phyloP scores from a whole-genome alignment of 306 rosid genomes.

The Acacia crassicarpa region DNA sequence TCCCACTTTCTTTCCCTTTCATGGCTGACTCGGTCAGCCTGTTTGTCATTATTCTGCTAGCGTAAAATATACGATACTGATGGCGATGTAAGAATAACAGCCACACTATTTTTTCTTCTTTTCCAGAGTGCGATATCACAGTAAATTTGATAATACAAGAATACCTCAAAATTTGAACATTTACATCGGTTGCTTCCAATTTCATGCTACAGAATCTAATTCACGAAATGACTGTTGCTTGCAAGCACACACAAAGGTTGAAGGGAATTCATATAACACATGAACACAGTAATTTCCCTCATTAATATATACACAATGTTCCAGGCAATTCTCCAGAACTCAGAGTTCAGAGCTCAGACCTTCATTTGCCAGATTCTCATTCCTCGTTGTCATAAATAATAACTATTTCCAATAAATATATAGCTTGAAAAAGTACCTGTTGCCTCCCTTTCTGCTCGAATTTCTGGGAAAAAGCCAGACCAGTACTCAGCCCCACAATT shows the following conservation, averaged over 20 bases:
- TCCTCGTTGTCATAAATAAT: background rate
- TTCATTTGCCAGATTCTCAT: background rate
- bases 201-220: slow-evolving; percentile 1
- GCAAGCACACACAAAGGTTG: background rate
- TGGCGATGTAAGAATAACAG: too few species aligned
- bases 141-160: background rate
- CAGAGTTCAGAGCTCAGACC: background rate
- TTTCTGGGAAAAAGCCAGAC: slow-evolving; percentile 10
- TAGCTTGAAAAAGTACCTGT: background rate
- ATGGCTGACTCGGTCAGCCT: too few species aligned
- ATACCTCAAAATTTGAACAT: background rate
- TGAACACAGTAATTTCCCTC: background rate
- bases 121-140: too few species aligned
- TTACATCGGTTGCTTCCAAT: background rate
- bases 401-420: too few species aligned
- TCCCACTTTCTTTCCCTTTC: too few species aligned
- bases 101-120: too few species aligned
- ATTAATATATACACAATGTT: background rate
- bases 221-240: background rate
- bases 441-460: background rate
- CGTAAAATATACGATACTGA: too few species aligned
- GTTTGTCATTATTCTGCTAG: too few species aligned
- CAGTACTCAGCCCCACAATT: background rate
- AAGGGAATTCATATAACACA: background rate
- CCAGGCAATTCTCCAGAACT: background rate